Evolutionary conservation across 192 early-diverging fungal species (phyloP), one percentile per base, ranked within the genome.

Genomic region (Diversispora epigaea): DNA sequence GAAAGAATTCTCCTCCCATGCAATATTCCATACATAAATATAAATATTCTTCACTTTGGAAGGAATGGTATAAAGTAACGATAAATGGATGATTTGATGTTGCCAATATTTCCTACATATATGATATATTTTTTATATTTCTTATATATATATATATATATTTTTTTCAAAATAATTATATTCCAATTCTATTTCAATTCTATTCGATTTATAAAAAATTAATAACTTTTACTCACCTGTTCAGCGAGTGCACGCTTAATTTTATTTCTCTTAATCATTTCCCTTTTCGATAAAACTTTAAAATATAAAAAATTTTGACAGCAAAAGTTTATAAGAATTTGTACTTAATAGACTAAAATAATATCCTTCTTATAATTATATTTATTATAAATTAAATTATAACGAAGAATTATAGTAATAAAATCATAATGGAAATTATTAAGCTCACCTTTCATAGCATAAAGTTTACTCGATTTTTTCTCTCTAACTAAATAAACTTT

Each of bases 251-350:
- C 96, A 32, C 97, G 89, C 77, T 98, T 97, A 79, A 99, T 93
- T 84, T 99, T 99, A 84, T 98, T 96, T 49, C 96, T 90, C 73
- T 94, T 96, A 70, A 99, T 91, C 96, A 99, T 99, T 80, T 98
- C 98, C 63, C 87, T 83, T 84, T 99, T 99, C 32, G 92, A 93
- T 67, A 86, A 66, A 40, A 88, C 87, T 88, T 25, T 12, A 66
- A 6, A 21, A 58, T 22, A 15, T 22, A 22, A 22, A 25, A 19
- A 8, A 7, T 56, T 56, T 55, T 56, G 17, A 32, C 25, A 32
- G 2, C 25, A 32, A 32, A 32, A 32, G 2, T 32, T n/a, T n/a
- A n/a, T n/a, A n/a, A n/a, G n/a, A n/a, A n/a, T n/a, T n/a, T 32
- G 2, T 32, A 32, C 2, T 32, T 32, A 32, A 32, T 32, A 32